A percentile compares a stretch with the other conserved stretches of the same genome.
Evolutionary conservation across 148 eudicot genomes (phyloP).

Genomic region (Camellia japonica): DNA sequence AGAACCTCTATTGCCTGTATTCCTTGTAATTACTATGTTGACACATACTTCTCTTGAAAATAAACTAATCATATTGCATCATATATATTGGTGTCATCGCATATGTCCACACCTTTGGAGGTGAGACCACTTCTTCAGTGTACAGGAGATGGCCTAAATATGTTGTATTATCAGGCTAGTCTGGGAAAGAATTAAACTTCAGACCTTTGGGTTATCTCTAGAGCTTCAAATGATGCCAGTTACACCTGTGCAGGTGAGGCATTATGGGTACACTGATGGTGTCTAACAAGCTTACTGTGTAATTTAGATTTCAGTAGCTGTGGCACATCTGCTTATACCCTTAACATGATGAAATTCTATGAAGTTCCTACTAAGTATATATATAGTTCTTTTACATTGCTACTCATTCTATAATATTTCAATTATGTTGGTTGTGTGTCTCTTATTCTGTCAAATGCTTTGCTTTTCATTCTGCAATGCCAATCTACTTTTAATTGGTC

Average conservation of each 20-base stretch:
- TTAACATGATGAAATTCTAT: neutral
- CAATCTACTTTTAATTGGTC: neutral
- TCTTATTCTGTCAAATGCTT: neutral
- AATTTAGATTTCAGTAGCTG: neutral
- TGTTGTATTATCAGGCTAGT: neutral
- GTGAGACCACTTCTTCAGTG: neutral
- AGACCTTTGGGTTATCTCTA: neutral
- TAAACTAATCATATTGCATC: neutral
- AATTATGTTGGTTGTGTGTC: neutral
- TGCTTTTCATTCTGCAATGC: neutral
- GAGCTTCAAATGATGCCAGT: neutral
- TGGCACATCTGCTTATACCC: neutral
- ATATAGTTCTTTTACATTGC: neutral
- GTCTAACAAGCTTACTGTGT: neutral
- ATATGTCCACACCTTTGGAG: neutral
- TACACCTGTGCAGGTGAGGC: neutral
- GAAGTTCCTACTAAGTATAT: neutral
- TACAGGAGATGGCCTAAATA: neutral
- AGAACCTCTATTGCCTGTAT: neutral
- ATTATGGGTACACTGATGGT: neutral
- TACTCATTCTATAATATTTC: neutral
- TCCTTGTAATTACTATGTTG: neutral
- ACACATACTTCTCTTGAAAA: neutral
- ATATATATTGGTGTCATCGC: neutral
- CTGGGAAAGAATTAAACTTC: neutral